Percentiles rank a stretch among this genome's conserved stretches.
phyloP scores from a whole-genome alignment of 768 basidiomycete species.

The Mycena epipterygia region DNA sequence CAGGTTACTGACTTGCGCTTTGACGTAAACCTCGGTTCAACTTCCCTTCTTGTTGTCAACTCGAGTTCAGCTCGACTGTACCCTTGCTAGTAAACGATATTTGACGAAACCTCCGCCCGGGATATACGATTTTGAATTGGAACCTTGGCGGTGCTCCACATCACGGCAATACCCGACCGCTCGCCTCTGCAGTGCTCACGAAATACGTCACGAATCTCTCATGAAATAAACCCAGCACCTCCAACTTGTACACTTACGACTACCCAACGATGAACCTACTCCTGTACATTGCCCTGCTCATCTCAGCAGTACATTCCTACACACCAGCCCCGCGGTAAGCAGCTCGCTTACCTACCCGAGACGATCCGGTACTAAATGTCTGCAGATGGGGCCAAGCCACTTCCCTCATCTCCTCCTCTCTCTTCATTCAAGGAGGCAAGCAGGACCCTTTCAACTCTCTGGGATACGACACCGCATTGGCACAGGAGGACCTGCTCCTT shows the following conservation, averaged over 20 bases:
- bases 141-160: background rate
- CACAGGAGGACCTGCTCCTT: conserved; percentile 75
- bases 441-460: conserved; percentile 77
- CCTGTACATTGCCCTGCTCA: conserved; percentile 34
- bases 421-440: conserved; percentile 87
- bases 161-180: background rate
- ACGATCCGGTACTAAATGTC: background rate
- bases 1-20: background rate
- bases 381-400: conserved; percentile 89
- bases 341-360: background rate
- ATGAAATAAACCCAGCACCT: conserved; percentile 26
- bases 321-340: conserved; percentile 30
- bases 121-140: too few species aligned
- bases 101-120: too few species aligned
- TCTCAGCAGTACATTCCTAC: conserved; percentile 35
- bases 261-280: conserved; percentile 30
- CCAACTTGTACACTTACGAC: conserved; percentile 28
- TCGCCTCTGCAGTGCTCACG: conserved; percentile 1
- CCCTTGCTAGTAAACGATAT: too few species aligned
- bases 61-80: too few species aligned
- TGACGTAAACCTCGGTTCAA: background rate
- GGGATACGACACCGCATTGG: conserved; percentile 83
- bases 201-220: conserved; percentile 31
- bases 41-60: too few species aligned
- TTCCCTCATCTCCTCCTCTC: conserved; percentile 66